These are phyloP conservation scores for Xylariaceae sp. DNA, from an alignment of 2,329 filamentous ascomycete genomes.

Conservation along the genomic window DNA sequence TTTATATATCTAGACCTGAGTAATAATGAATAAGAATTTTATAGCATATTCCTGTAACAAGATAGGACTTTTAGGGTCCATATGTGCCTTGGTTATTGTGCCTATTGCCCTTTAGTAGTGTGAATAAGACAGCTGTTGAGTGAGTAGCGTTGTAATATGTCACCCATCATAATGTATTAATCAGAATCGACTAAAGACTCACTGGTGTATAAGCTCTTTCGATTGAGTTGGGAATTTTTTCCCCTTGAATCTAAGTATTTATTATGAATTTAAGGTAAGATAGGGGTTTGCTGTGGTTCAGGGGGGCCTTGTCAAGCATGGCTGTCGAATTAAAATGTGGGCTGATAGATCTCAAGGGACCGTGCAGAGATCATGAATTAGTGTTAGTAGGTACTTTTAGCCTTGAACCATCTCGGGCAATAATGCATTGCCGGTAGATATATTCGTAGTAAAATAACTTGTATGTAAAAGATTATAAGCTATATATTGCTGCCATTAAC, in stretches of 20 bases:
- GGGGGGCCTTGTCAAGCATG: background rate
- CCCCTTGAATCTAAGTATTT: no score
- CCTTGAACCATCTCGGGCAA: background rate
- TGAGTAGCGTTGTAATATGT: no score
- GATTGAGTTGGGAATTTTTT: no score
- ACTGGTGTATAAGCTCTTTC: no score
- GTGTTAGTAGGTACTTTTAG: slow-evolving; percentile 29
- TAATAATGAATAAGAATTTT: background rate
- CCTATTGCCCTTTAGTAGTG: no score
- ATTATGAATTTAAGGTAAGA: no score
- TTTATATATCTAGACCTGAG: background rate
- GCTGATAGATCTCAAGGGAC: slow-evolving; percentile 4
- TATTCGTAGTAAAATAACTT: background rate
- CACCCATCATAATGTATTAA: no score
- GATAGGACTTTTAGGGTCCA: background rate
- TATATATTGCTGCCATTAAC: background rate
- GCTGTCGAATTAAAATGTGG: slow-evolving; percentile 5
- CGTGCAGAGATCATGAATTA: slow-evolving; percentile 28
- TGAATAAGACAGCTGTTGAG: no score
- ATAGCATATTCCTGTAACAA: slow-evolving; percentile 3
- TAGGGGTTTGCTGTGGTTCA: no score
- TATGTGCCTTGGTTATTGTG: background rate
- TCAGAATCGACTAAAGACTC: no score
- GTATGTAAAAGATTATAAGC: background rate
- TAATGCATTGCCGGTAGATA: background rate